Evolutionary conservation across 1,284 basidiomycete species (phyloP), one percentile per base, ranked within the genome.

Genomic region (Tremellales sp.): DNA sequence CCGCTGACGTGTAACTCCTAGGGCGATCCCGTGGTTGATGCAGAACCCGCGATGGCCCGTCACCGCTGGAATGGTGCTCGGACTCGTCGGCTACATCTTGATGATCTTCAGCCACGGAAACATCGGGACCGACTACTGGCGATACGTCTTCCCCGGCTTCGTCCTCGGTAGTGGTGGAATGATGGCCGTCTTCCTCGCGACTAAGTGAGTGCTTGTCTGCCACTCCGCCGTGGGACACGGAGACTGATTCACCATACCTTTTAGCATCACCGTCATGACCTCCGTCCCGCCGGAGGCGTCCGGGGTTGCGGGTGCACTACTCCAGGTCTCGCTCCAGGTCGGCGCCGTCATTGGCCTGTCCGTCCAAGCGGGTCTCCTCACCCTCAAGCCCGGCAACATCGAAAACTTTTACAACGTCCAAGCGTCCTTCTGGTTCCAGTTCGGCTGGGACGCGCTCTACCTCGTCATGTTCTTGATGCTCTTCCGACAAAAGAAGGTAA

Each of bases 221-320:
- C 32, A n/a, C 39, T 21, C 40, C 19, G 24, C 19, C 16, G 3
- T 13, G 19, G 18, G 12, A 14, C 5, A 29, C 29, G 41, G 18
- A 50, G n/a, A 26, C 40, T 3, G 22, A 47, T 34, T 14, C 29
- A 25, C 4, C 42, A 46, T 54, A 2, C 29, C 40, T 14, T 29
- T 34, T 32, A 64, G 59, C 42, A 61, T 70, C 26, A 55, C 46
- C 2, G 50, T 68, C 45, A 70, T 70, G 57, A 61, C 56, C n/a
- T 45, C 60, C 2, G 64, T 63, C 0, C 64, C 65, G 1, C 50
- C 63, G 1, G 45, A 65, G 14, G 56, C 54, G 40, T 50, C 68
- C 1, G 71, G 70, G 9, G 66, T 73, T 14, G 67, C 62, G 5
- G 67, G 68, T 14, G 71, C 68, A 2, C 47, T 68, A 31, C 56